phyloP scores from a whole-genome alignment of 139 green algal species.

The Nannochloris sp. region DNA sequence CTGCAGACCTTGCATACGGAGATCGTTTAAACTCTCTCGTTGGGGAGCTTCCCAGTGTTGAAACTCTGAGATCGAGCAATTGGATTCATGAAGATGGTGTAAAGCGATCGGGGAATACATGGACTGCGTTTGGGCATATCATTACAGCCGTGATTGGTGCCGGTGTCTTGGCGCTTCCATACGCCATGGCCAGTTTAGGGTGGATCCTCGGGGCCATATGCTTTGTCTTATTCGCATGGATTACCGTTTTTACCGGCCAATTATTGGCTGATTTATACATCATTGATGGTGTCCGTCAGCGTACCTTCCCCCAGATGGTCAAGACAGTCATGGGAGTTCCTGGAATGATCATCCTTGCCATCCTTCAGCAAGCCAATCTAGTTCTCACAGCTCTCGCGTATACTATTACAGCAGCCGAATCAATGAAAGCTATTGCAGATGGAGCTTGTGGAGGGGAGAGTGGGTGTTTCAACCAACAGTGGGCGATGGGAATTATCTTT shows the following conservation, averaged over 20 bases:
- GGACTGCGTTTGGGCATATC: constrained; percentile 6
- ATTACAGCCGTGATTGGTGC: constrained; percentile 17
- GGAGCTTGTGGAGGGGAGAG: not conserved
- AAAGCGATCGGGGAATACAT: constrained; percentile 3
- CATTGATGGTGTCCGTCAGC: constrained; percentile 6
- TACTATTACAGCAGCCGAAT: constrained; percentile 31
- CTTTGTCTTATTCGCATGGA: constrained; percentile 18
- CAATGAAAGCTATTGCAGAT: constrained; percentile 15
- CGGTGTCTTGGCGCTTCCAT: constrained; percentile 16
- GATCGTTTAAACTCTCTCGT: not conserved
- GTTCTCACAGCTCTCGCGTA: constrained; percentile 33
- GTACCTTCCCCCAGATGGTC: constrained; percentile 2
- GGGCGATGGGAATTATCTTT: constrained; percentile 14
- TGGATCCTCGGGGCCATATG: constrained; percentile 22
- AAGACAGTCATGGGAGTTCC: constrained; percentile 13
- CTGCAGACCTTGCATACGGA: too few relatives aligned
- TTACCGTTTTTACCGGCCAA: constrained; percentile 24
- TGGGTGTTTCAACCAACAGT: constrained; percentile 15
- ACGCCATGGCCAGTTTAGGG: constrained; percentile 16
- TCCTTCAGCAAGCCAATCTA: constrained; percentile 38
- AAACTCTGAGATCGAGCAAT: not conserved
- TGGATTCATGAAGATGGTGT: constrained; percentile 9
- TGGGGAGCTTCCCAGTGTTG: not conserved
- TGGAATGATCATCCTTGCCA: constrained; percentile 7
- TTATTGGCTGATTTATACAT: constrained; percentile 34